A percentile compares a stretch with the other conserved stretches of the same genome.
These are phyloP conservation scores for Penicillium cataractarum DNA, from an alignment of 495 filamentous ascomycete genomes.

Conservation along the genomic window DNA sequence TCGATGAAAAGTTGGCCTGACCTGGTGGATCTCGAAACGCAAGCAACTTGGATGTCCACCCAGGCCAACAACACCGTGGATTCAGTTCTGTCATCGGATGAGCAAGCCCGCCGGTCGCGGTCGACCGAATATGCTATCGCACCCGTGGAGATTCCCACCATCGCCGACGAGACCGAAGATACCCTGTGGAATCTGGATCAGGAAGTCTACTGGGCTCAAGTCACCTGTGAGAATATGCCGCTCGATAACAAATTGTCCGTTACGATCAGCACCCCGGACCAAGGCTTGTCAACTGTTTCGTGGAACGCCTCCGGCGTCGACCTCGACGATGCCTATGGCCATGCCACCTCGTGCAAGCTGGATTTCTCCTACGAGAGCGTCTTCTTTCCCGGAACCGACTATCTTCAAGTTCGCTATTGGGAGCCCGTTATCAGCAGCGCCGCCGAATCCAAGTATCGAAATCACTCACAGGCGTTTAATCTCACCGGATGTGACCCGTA, in stretches of 20 bases:
- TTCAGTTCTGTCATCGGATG: conserved; percentile 25
- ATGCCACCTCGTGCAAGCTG: conserved; percentile 28
- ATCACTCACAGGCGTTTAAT: conserved; percentile 32
- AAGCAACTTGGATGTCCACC: conserved; percentile 41
- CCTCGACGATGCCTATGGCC: conserved; percentile 23
- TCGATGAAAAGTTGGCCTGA: conserved; percentile 41
- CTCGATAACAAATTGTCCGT: conserved; percentile 30
- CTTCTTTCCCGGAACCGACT: conserved; percentile 38
- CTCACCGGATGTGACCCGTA: conserved; percentile 37
- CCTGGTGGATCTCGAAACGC: conserved; percentile 34
- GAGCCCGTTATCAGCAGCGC: conserved; percentile 33
- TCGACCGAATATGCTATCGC: conserved; percentile 40
- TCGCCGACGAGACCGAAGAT: conserved; percentile 24
- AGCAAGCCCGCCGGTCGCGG: conserved; percentile 30
- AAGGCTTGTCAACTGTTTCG: conserved; percentile 23
- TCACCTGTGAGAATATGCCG: conserved; percentile 30
- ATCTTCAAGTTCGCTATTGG: conserved; percentile 47
- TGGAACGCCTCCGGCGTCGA: conserved; percentile 39
- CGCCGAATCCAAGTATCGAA: conserved; percentile 15
- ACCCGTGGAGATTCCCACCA: conserved; percentile 40
- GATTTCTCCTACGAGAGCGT: conserved; percentile 41
- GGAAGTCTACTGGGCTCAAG: conserved; percentile 43
- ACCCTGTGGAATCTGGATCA: conserved; percentile 44
- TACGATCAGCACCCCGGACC: conserved; percentile 24
- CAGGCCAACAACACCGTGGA: conserved; percentile 36